Conservation (phyloP, 2,329 filamentous ascomycete genomes). For the Ilyonectria destructans region DNA sequence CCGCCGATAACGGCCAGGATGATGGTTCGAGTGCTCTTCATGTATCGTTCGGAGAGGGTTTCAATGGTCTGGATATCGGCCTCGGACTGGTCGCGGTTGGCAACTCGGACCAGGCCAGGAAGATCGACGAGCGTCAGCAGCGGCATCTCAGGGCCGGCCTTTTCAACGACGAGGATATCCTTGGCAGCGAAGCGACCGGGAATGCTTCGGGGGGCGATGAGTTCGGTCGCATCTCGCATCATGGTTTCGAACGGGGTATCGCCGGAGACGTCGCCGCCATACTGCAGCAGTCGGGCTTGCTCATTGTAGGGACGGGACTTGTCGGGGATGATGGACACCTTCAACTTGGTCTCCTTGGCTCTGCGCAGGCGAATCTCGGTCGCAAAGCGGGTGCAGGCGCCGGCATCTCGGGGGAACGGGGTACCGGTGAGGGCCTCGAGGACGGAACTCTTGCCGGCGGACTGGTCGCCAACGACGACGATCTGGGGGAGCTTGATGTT, state of each 20-base stretch:
- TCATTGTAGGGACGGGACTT: conserved; percentile 63
- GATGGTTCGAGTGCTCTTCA: conserved; percentile 70
- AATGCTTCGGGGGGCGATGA: conserved; percentile 67
- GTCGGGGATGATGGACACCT: conserved; percentile 71
- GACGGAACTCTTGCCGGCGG: conserved; percentile 76
- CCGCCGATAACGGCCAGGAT: conserved; percentile 71
- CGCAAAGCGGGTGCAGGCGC: conserved; percentile 74
- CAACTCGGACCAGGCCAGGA: conserved; percentile 71
- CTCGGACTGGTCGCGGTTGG: conserved; percentile 68
- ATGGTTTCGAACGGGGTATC: conserved; percentile 65
- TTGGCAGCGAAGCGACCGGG: conserved; percentile 67
- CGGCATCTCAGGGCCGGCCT: conserved; percentile 72
- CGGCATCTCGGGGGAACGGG: conserved; percentile 73
- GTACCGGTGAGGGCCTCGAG: conserved; percentile 76
- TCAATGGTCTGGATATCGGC: conserved; percentile 70
- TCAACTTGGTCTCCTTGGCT: conserved; percentile 61
- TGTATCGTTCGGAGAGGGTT: conserved; percentile 67
- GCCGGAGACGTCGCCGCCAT: conserved; percentile 63
- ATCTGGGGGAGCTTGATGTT: conserved; percentile 73
- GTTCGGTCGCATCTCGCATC: conserved; percentile 66
- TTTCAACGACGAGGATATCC: conserved; percentile 72
- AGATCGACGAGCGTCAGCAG: conserved; percentile 75
- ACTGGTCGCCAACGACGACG: conserved; percentile 77
- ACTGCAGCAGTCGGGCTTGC: conserved; percentile 64
- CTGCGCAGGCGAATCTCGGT: conserved; percentile 73